Evolutionary conservation across 495 filamentous ascomycete species (phyloP).

Genomic region (Penicillium coffeae): DNA sequence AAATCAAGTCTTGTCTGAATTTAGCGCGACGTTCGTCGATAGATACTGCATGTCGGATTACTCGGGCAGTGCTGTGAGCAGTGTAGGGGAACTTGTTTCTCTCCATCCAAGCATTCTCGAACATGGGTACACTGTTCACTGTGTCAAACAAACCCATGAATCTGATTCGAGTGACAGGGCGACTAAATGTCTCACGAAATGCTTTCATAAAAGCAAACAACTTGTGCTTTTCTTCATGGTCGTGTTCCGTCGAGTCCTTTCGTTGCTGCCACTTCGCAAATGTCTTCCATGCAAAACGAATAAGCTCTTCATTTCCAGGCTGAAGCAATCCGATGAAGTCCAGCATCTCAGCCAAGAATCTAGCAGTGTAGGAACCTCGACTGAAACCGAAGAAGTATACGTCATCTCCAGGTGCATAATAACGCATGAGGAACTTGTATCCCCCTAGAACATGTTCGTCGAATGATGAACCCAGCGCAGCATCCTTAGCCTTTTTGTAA

Average conservation of each 20-base stretch:
- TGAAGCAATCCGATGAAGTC: conserved; percentile 73
- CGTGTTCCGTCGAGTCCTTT: conserved; percentile 47
- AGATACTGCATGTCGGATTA: conserved; percentile 65
- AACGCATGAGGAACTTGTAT: conserved; percentile 83
- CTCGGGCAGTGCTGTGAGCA: conserved; percentile 65
- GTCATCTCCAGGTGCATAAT: conserved; percentile 71
- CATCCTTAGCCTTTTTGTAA: conserved; percentile 76
- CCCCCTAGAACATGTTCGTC: conserved; percentile 76
- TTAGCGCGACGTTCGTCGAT: conserved; percentile 75
- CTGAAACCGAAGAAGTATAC: conserved; percentile 82
- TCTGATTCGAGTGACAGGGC: conserved; percentile 63
- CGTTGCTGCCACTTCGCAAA: conserved; percentile 78
- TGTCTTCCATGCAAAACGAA: conserved; percentile 81
- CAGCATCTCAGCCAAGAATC: conserved; percentile 82
- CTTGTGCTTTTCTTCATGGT: conserved; percentile 55
- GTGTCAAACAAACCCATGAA: conserved; percentile 44
- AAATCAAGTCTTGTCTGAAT: conserved; percentile 64
- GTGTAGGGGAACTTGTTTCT: conserved; percentile 79
- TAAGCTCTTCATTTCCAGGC: conserved; percentile 80
- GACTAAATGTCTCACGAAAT: conserved; percentile 79
- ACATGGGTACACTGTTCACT: conserved; percentile 75
- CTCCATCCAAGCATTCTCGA: conserved; percentile 81
- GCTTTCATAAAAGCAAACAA: conserved; percentile 73
- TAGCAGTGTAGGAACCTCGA: conserved; percentile 75
- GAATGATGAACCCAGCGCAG: conserved; percentile 76